A percentile compares a stretch with the other conserved stretches of the same genome.
These are phyloP conservation scores for Trebouxia gelatinosa DNA, from an alignment of 163 green algal species.

Conservation along the genomic window DNA sequence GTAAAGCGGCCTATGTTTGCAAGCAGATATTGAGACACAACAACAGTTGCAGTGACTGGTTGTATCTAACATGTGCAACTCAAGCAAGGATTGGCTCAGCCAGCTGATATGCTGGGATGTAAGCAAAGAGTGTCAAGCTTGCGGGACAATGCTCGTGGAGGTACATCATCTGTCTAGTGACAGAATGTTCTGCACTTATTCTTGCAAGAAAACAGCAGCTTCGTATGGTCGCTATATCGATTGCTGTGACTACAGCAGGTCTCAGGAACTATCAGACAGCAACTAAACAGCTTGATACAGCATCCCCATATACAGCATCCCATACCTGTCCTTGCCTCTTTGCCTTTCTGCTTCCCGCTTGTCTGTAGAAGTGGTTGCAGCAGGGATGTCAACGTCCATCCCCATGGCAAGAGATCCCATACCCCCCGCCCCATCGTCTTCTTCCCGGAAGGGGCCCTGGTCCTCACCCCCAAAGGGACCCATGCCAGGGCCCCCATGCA, in stretches of 20 bases:
- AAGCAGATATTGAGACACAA: background rate
- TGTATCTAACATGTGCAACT: too few relatives aligned
- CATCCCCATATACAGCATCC: background rate
- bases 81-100: background rate
- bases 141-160: background rate
- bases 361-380: conserved; percentile 3
- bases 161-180: background rate
- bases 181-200: too few relatives aligned
- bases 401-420: conserved; percentile 8
- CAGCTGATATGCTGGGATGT: too few relatives aligned
- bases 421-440: background rate
- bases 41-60: too few relatives aligned
- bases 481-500: background rate
- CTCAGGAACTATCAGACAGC: background rate
- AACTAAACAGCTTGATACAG: background rate
- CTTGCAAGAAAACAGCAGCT: too few relatives aligned
- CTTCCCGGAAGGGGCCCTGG: background rate
- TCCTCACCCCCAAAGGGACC: background rate
- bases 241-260: background rate
- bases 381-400: conserved; percentile 25
- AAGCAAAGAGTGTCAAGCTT: background rate
- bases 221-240: too few relatives aligned
- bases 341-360: conserved; percentile 7
- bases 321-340: conserved; percentile 7
- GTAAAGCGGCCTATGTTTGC: background rate